Evolutionary conservation across 2,329 filamentous ascomycete species (phyloP).

Genomic region (Ophiostoma quercus): DNA sequence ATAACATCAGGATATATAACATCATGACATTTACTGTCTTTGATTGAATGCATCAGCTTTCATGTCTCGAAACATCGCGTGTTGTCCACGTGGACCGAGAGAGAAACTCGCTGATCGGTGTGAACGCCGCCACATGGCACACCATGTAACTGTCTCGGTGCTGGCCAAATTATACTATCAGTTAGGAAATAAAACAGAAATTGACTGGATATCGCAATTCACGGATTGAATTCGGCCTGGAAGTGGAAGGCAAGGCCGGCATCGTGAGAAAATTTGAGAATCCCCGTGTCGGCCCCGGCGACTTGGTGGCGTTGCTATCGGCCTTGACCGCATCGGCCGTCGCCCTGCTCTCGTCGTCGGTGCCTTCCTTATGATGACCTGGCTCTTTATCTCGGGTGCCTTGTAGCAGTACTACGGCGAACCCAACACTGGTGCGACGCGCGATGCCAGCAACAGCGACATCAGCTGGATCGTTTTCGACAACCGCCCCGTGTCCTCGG

Average conservation of each 20-base stretch:
- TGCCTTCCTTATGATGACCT: conserved; percentile 54
- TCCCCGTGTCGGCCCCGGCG: not conserved
- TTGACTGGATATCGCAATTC: not conserved
- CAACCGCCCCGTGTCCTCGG: conserved; percentile 52
- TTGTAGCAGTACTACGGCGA: conserved; percentile 57
- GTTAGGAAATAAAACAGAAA: not conserved
- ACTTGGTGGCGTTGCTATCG: too few relatives aligned
- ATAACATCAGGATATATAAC: not conserved
- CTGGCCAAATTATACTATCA: not conserved
- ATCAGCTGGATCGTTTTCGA: conserved; percentile 55
- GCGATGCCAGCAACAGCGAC: conserved; percentile 39
- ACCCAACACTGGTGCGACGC: conserved; percentile 39
- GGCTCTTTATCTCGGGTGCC: conserved; percentile 56
- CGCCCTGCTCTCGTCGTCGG: conserved; percentile 52
- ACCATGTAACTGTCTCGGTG: not conserved
- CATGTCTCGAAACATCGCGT: too few relatives aligned
- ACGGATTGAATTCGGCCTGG: not conserved
- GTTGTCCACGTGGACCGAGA: not conserved
- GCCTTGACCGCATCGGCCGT: conserved; percentile 55
- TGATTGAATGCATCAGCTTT: too few relatives aligned
- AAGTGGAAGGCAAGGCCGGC: too few relatives aligned
- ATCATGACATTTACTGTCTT: not conserved
- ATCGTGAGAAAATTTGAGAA: not conserved
- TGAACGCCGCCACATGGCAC: not conserved
- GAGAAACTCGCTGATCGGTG: not conserved